Base-by-base conservation (phyloP, 768 basidiomycete species). In the Naganishia friedmannii region DNA sequence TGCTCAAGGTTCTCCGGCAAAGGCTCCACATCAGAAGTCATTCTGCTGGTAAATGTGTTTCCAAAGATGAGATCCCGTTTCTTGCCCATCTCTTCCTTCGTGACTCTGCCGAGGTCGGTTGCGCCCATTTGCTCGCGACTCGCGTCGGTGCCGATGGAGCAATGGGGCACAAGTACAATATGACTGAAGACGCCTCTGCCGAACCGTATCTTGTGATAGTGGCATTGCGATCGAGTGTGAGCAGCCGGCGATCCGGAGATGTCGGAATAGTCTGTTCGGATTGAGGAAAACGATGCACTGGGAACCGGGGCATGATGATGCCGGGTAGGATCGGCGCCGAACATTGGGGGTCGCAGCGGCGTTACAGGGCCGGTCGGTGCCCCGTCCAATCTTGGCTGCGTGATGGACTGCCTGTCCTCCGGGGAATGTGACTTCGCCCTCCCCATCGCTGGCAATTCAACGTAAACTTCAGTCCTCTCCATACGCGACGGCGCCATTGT, bases 181-280 rank as follows among this genome's bases (percentile, higher is more conserved):
- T 65, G 69, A 21, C 58, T 51, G 53, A 46, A 39, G n/a, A 37
- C 63, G 21, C 69, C 69, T 53, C 37, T 13, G 3, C 53, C 69
- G 29, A 80, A 72, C 53, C 57, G 65, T 19, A 70, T 51, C 45
- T 78, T 78, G 63, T 75, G 75, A 58, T 80, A 80, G 28, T 51
- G 67, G 69, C 79, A 80, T 29, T 78, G 77, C 0, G 77, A 78
- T 23, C 79, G 74, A 23, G 77, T 80, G 37, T 56, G 51, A 5
- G 58, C 60, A 26, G 69, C 69, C 19, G 69, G 69, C 3, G 60
- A 63, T 29, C 60, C 60, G n/a, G 60, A 63, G 9, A 63, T 42
- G 21, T 63, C 60, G 39, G 39, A n/a, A 37, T 32, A 17, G 19
- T 46, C 68, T 31, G 28, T 34, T 31, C 54, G 39, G n/a, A 56